These are phyloP conservation scores for Skeletonema marinoi DNA, from an alignment of 108 stramenopile genomes.

Conservation along the genomic window DNA sequence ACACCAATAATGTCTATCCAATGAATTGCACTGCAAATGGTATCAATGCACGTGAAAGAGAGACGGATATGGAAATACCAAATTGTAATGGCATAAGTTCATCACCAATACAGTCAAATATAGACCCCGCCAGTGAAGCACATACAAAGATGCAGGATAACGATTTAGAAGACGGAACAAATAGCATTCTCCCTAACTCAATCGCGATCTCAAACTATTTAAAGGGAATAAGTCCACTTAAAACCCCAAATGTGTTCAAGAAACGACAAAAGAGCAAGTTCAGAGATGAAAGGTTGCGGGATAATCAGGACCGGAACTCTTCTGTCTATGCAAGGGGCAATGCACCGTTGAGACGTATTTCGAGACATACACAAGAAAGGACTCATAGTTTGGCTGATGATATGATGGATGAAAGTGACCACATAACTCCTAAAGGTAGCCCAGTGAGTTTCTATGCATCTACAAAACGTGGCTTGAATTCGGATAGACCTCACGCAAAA, in stretches of 20 bases:
- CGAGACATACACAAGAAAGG: not conserved
- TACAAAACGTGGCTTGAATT: not conserved
- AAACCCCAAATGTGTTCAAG: not conserved
- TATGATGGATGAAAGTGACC: not conserved
- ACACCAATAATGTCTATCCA: not conserved
- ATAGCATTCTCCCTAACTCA: not conserved
- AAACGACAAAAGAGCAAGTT: not conserved
- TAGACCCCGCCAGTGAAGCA: not conserved
- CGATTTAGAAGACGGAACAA: not conserved
- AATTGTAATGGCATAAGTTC: not conserved
- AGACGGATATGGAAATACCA: not conserved
- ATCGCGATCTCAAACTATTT: not conserved
- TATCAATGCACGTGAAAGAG: not conserved
- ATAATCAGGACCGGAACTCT: not conserved
- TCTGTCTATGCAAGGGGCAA: not conserved
- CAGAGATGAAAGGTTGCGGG: not conserved
- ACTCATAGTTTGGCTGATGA: not conserved
- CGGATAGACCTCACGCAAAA: not conserved
- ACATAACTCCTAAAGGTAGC: not conserved
- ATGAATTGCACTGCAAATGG: not conserved
- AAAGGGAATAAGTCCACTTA: not conserved
- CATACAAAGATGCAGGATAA: not conserved
- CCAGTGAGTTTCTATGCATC: not conserved
- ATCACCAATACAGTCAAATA: not conserved
- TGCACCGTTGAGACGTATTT: not conserved